Base-by-base conservation (phyloP, 192 early-diverging fungal species). In the Kickxella alabastrina region DNA sequence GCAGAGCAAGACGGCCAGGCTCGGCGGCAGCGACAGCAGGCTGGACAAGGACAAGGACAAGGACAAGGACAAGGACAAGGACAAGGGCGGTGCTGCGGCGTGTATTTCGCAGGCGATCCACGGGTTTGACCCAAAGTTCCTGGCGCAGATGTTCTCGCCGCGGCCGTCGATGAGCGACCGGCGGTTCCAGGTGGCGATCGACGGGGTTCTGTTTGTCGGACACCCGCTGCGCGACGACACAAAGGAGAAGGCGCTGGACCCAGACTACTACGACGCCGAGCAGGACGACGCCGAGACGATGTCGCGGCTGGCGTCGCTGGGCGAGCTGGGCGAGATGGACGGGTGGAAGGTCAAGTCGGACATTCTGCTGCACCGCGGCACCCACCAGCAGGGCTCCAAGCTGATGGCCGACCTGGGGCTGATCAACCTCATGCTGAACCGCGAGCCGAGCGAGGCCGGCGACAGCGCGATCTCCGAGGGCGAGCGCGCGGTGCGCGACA, bases 121-220 rank as follows among this genome's bases (percentile, higher is more conserved):
- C 43, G 86, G 90, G 41, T 87, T 89, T 49, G 84, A 93, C 9
- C 75, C 82, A 14, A 79, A 81, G 22, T 79, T 89, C 43, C 80
- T 93, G 23, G 88, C 90, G 8, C 85, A 92, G 51, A 51, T 91
- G n/a, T 80, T 96, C n/a, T 86, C 90, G 3, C 93, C 93, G 8
- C 91, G 87, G 69, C 71, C 81, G 15, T 72, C 83, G 21, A 76
- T 92, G 21, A 85, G 91, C 62, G 89, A 92, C 58, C 75, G 79
- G 38, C 78, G 85, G 41, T 97, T 97, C 63, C 89, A 92, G 57
- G 77, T 97, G 35, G 79, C 84, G 2, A 84, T 97, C 8, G 89
- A 95, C 64, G 84, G 89, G 36, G 54, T 93, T 44, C 83, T 86
- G 9, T 94, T 97, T 84, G 79, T 89, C 3, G 88, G 88, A 0